Conservation (phyloP, 2,329 filamentous ascomycete genomes). For the Epichloe gansuensis region DNA sequence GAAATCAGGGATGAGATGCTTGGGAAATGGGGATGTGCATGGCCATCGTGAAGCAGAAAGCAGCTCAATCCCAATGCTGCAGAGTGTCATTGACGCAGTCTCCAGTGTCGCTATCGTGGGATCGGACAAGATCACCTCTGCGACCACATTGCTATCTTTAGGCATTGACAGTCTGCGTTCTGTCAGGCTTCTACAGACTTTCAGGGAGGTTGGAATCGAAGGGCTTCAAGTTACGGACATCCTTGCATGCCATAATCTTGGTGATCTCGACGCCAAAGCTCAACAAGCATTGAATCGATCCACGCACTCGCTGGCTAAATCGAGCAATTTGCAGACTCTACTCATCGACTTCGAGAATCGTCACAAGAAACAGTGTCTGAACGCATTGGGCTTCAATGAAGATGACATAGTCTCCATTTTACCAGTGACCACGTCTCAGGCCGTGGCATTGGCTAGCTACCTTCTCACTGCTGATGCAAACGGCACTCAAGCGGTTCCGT, state of each 20-base stretch:
- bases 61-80: not conserved
- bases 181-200: conserved; percentile 19
- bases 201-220: conserved; percentile 11
- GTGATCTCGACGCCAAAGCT: conserved; percentile 12
- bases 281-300: not conserved
- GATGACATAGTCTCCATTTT: not conserved
- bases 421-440: not conserved
- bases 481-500: not conserved
- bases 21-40: not conserved
- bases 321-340: not conserved
- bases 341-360: not conserved
- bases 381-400: not conserved
- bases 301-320: not conserved
- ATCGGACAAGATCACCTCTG: not conserved
- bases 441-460: not conserved
- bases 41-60: not conserved
- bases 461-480: not conserved
- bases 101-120: not conserved
- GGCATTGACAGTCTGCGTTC: conserved; percentile 24
- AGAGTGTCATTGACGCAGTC: not conserved
- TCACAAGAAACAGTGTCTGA: not conserved
- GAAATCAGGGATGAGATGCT: not conserved
- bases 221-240: not conserved
- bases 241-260: not conserved
- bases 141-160: not conserved